These are phyloP conservation scores for Ochetophila trinervis DNA, from an alignment of 306 rosid genomes.

Conservation along the genomic window DNA sequence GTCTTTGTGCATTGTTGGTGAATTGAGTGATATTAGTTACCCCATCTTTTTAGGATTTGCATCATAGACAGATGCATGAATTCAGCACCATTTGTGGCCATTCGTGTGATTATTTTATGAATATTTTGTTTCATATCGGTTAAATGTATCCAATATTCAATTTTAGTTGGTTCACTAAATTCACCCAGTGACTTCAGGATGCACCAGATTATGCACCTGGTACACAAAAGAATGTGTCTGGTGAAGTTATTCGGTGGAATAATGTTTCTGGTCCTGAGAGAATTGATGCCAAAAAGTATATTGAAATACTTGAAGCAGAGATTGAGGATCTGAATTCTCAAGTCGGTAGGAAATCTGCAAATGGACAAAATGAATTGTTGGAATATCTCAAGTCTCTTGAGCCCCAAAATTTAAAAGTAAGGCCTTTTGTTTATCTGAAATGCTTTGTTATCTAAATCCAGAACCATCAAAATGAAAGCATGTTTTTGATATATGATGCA, in stretches of 20 bases:
- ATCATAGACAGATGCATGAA: no score
- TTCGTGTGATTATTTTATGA: neutral
- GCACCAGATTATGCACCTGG: conserved; percentile 84
- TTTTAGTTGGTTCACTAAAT: conserved; percentile 23
- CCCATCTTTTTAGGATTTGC: no score
- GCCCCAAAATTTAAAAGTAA: conserved; percentile 89
- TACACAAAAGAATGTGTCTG: conserved; percentile 87
- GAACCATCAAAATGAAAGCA: no score
- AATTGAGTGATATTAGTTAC: no score
- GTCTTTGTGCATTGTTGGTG: no score
- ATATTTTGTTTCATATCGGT: neutral
- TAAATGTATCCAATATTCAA: neutral
- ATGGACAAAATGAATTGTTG: conserved; percentile 80
- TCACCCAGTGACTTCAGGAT: conserved; percentile 55
- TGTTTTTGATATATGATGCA: no score
- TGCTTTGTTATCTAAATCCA: neutral
- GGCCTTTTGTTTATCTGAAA: conserved; percentile 10
- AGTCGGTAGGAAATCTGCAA: conserved; percentile 76
- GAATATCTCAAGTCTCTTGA: conserved; percentile 92
- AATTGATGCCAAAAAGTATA: conserved; percentile 90
- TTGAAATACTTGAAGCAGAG: conserved; percentile 94
- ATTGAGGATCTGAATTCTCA: conserved; percentile 85
- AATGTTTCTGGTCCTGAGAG: conserved; percentile 78
- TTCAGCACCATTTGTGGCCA: neutral
- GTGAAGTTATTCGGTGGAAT: conserved; percentile 97